phyloP scores from a whole-genome alignment of 306 rosid species.

The Senna siamea region DNA sequence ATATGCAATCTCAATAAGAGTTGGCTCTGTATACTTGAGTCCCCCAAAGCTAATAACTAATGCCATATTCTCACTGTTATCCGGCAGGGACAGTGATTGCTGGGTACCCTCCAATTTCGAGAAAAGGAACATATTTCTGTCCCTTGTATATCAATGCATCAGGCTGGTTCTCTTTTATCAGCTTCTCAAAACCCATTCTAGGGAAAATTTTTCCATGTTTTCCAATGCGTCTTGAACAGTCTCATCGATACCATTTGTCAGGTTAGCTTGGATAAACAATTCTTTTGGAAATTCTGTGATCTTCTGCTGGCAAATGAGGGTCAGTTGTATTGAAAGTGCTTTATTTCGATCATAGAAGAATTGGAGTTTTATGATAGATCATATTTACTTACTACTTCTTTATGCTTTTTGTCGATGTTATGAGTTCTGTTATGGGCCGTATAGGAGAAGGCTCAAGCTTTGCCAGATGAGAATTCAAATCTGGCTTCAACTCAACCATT shows the following conservation, averaged over 20 bases:
- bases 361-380: neutral
- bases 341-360: neutral
- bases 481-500: neutral
- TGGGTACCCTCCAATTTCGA: no score
- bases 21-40: constrained; percentile 7
- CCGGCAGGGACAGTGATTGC: constrained; percentile 60
- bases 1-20: neutral
- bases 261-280: neutral
- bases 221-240: neutral
- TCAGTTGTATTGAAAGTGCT: neutral
- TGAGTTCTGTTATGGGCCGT: neutral
- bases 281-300: no score
- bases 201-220: neutral
- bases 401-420: neutral
- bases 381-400: neutral
- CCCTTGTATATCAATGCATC: constrained; percentile 44
- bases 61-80: constrained; percentile 33
- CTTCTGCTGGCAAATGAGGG: no score
- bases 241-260: constrained; percentile 5
- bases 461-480: neutral
- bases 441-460: neutral
- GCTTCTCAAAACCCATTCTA: constrained; percentile 8
- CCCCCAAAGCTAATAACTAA: constrained; percentile 54
- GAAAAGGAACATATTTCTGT: constrained; percentile 24
- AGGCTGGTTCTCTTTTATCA: neutral